Base-by-base conservation (phyloP, 352 stramenopile genomes). In the Pythium monospermum region DNA sequence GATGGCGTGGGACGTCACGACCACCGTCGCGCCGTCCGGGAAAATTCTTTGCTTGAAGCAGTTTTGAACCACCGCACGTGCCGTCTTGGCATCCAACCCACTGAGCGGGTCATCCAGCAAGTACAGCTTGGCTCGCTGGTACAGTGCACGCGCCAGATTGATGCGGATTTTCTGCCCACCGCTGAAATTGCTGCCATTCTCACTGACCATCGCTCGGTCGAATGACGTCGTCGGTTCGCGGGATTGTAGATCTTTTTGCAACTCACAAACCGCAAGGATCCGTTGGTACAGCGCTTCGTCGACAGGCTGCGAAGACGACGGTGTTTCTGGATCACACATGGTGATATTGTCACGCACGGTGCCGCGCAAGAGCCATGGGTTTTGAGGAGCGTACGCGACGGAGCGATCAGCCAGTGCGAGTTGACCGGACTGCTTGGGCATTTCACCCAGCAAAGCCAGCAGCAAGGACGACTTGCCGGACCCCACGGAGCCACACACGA, bases 391-490 rank as follows among this genome's bases (percentile, higher is more conserved):
- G 53, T 90, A 96, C 3, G 87, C 77, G 3, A 68, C 64, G 10
- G 54, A 47, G 1, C 59, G 39, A 12, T 55, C 47, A 2, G 38
- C 21, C 3, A 77, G 18, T 23, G 40, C 18, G 6, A 76, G 50
- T 6, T 33, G 25, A 30, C 71, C 71, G 8, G 43, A 51, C n/a
- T 58, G 50, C 36, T 52, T 68, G 22, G 87, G 78, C 81, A 99
- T 98, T 65, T 99, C 96, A 8, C 96, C 96, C 1, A 99, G 61
- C 39, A 99, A 66, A 4, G 92, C 90, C 5, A 93, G 80, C 15
- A 99, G 65, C 1, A 99, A 78, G 0, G 91, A 98, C 22, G 85
- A 97, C 62, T 99, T 99, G 2, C 96, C 96, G 13, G 74, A 81
- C 1, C 96, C 97, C 2, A 99, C 94, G 2, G 74, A 66, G 1